Evolutionary conservation across 306 rosid species (phyloP), one percentile per base, ranked within the genome.

Genomic region (Begonia masoniana): DNA sequence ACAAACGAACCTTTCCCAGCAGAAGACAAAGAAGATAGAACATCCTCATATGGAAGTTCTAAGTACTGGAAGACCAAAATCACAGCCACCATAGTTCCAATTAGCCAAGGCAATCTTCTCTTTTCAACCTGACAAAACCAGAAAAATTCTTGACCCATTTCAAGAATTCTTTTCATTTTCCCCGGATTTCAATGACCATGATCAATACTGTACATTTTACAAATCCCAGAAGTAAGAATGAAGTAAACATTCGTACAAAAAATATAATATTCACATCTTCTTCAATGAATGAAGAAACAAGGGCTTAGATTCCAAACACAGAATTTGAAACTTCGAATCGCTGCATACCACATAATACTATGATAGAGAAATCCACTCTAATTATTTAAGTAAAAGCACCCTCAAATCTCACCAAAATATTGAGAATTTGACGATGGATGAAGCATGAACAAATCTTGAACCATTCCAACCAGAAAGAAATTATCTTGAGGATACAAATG

Each of bases 131-230:
- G 93, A 65, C 71, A 67, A 21, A 60, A 43, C 64, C 74, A 50
- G n/a, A 46, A 56, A 46, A 68, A 41, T 42, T 74, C 65, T 65
- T 66, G 88, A 70, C 69, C 74, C 95, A 85, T 89, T 64, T 67
- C 65, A 55, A 57, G 48, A 67, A 70, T 54, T 14, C 46, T 41
- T 43, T n/a, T 51, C 23, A 53, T 59, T 31, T 63, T 62, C 17
- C 47, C 62, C 62, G 68, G 55, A 14, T 55, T 50, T 67, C 68
- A 62, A 62, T 35, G 62, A 72, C 61, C 73, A 59, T 62, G 57
- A 69, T 59, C 65, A 62, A 12, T 68, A 65, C 87, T 84, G 83
- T 64, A 62, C 39, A 60, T 7, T 43, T 43, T 43, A 43, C 23
- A 67, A 58, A 3, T 31, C 64, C 47, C 52, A 61, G 67, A 62